Evolutionary conservation across 2,329 filamentous ascomycete species (phyloP).

Genomic region (Penicillium psychrosexuale): DNA sequence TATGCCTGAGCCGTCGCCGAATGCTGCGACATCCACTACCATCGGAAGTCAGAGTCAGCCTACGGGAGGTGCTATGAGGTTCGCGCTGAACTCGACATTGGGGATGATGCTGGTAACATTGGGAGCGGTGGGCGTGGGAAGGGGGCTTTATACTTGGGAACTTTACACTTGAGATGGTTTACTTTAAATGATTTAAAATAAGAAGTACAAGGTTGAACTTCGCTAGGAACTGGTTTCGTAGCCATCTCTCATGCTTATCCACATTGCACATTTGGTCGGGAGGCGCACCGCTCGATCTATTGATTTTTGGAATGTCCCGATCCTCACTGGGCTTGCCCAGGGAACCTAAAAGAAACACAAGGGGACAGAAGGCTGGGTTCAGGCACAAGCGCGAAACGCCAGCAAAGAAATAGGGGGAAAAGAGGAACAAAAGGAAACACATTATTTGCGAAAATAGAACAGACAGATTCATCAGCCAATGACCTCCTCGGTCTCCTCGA

Average conservation of each 20-base stretch:
- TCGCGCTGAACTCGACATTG: slow-evolving; percentile 2
- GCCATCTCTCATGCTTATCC: slow-evolving; percentile 31
- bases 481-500: slow-evolving; percentile 80
- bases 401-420: slow-evolving; percentile 24
- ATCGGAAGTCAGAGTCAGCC: neutral
- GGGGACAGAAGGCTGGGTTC: slow-evolving; percentile 28
- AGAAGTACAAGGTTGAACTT: slow-evolving; percentile 6
- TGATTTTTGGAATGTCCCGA: slow-evolving; percentile 27
- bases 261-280: slow-evolving; percentile 28
- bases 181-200: neutral
- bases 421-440: slow-evolving; percentile 28
- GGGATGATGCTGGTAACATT: slow-evolving; percentile 11
- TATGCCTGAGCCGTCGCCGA: slow-evolving; percentile 16
- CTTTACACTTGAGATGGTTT: neutral
- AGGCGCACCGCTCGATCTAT: slow-evolving; percentile 26
- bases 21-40: slow-evolving; percentile 5
- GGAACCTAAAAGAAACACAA: slow-evolving; percentile 27
- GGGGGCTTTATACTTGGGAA: slow-evolving; percentile 13
- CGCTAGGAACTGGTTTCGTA: slow-evolving; percentile 21
- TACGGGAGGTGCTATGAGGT: slow-evolving; percentile 6
- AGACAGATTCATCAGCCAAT: slow-evolving; percentile 39
- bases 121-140: slow-evolving; percentile 13
- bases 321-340: slow-evolving; percentile 20
- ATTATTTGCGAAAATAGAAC: slow-evolving; percentile 32
- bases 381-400: slow-evolving; percentile 22